Conservation (phyloP, 208 protist genomes). For the Tritrichomonas foetus region DNA sequence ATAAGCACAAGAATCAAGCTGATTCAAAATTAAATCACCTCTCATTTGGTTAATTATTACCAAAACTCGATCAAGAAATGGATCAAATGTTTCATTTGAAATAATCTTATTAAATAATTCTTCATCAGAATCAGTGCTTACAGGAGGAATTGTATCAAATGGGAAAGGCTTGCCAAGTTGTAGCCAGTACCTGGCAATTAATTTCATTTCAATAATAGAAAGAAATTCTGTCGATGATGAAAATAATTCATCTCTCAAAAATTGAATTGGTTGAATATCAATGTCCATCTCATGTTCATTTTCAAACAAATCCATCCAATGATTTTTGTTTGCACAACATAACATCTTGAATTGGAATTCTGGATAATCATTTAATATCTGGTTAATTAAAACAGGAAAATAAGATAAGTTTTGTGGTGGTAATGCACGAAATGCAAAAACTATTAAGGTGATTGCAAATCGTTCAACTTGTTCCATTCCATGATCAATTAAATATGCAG, state of each 20-base stretch:
- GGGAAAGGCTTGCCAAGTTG: no score
- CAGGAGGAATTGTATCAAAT: not conserved
- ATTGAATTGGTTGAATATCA: not conserved
- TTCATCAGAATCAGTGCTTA: no score
- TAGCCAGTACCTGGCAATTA: not conserved
- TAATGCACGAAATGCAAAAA: not conserved
- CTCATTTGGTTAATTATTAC: not conserved
- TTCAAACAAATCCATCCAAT: not conserved
- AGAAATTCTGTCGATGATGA: not conserved
- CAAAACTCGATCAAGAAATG: not conserved
- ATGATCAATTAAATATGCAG: not conserved
- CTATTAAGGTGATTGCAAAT: not conserved
- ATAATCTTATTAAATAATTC: not conserved
- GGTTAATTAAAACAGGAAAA: not conserved
- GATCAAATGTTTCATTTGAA: not conserved
- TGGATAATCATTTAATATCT: not conserved
- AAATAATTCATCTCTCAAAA: not conserved
- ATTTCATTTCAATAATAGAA: not conserved
- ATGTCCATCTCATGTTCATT: not conserved
- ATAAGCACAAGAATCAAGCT: not conserved
- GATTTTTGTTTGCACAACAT: not conserved
- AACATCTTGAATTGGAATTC: not conserved
- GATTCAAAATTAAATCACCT: not conserved
- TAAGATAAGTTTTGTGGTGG: not conserved
- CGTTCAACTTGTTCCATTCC: not conserved